Percentiles rank a stretch among this genome's conserved stretches.
These are phyloP conservation scores for Sphaerulina populicola DNA, from an alignment of 2,329 filamentous ascomycete genomes.

Conservation along the genomic window DNA sequence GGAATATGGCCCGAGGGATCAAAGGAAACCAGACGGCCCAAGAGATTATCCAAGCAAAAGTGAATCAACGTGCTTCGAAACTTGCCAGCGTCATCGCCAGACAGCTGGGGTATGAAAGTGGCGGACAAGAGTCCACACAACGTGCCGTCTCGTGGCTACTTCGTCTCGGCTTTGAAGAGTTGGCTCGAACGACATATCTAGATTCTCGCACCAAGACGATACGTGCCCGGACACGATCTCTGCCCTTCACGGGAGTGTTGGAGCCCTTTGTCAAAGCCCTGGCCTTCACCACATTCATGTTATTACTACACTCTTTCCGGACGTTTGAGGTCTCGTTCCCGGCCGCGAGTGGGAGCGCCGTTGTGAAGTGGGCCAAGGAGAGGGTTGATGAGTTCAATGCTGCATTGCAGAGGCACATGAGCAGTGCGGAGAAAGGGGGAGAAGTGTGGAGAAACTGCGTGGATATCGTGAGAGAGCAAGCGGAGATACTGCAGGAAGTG, in stretches of 20 bases:
- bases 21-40: conserved; percentile 82
- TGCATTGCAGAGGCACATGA: conserved; percentile 73
- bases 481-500: conserved; percentile 69
- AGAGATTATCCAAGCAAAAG: conserved; percentile 84
- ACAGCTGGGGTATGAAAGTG: conserved; percentile 68
- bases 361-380: conserved; percentile 97
- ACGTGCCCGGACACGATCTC: conserved; percentile 75
- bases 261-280: conserved; percentile 91
- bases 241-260: conserved; percentile 88
- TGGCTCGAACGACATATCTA: conserved; percentile 79
- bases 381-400: conserved; percentile 85
- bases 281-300: conserved; percentile 88
- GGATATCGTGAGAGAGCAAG: conserved; percentile 70
- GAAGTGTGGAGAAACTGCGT: conserved; percentile 76
- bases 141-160: conserved; percentile 77
- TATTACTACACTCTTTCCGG: conserved; percentile 81
- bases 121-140: conserved; percentile 67
- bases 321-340: conserved; percentile 53
- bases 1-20: conserved; percentile 66
- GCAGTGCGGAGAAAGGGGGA: conserved; percentile 69
- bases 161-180: conserved; percentile 80
- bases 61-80: conserved; percentile 73
- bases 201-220: conserved; percentile 69
- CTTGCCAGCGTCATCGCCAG: conserved; percentile 71
- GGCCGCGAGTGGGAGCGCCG: conserved; percentile 76